These are phyloP conservation scores for Xylaria sp. DNA, from an alignment of 495 filamentous ascomycete genomes.

Conservation along the genomic window DNA sequence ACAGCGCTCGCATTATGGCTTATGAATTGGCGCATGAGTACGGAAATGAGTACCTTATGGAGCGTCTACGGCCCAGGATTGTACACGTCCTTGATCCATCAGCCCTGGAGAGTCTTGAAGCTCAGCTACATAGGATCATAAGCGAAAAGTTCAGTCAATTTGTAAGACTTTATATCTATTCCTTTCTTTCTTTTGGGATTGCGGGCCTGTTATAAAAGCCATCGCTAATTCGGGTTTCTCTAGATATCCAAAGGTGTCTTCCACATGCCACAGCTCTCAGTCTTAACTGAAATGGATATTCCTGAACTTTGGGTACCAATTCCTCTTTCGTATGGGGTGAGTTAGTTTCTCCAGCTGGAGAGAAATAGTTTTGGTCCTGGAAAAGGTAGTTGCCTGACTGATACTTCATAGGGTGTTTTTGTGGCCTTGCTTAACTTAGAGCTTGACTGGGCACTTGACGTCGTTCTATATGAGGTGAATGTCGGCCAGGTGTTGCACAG, in stretches of 20 bases:
- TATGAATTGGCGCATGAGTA: background rate
- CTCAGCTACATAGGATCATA: background rate
- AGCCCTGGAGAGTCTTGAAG: background rate
- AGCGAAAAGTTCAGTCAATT: background rate
- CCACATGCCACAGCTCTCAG: background rate
- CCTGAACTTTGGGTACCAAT: background rate
- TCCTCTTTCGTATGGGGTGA: background rate
- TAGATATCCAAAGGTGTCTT: background rate
- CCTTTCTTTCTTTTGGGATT: background rate
- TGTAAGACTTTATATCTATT: background rate
- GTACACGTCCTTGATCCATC: background rate
- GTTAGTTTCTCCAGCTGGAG: background rate
- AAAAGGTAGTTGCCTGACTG: background rate
- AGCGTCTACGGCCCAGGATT: background rate
- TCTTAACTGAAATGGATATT: background rate
- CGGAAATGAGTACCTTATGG: background rate
- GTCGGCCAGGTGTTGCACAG: background rate
- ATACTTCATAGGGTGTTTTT: background rate
- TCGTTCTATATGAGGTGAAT: conserved; percentile 1
- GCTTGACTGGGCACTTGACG: conserved; percentile 2
- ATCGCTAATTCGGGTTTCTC: background rate
- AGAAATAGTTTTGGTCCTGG: no score
- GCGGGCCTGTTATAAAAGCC: background rate
- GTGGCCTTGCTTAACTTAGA: background rate
- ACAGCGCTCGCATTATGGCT: background rate